These are phyloP conservation scores for Prototheca stagnorum DNA, from an alignment of 163 green algal genomes.

Conservation along the genomic window DNA sequence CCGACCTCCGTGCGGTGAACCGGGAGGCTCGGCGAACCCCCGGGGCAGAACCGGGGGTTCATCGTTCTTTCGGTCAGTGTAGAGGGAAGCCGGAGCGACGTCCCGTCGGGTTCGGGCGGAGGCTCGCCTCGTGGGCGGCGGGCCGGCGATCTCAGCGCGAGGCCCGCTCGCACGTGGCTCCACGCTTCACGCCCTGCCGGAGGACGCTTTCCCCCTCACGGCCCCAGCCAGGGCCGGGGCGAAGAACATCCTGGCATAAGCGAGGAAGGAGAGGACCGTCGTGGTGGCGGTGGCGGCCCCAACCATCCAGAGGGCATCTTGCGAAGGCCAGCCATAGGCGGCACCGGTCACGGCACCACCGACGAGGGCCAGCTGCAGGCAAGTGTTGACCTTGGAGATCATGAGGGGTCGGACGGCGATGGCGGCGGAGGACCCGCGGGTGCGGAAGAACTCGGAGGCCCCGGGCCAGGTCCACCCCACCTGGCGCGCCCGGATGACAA, in stretches of 20 bases:
- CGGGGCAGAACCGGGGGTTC: too few relatives aligned
- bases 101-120: background rate
- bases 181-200: background rate
- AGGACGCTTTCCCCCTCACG: background rate
- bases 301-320: conserved; percentile 18
- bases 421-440: conserved; percentile 1
- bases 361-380: conserved; percentile 63
- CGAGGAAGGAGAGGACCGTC: conserved; percentile 36
- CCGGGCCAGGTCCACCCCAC: conserved; percentile 37
- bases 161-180: too few relatives aligned
- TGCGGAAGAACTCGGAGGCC: conserved; percentile 41
- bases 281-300: conserved; percentile 26
- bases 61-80: too few relatives aligned
- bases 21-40: too few relatives aligned
- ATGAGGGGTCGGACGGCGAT: conserved; percentile 30
- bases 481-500: conserved; percentile 16
- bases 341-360: conserved; percentile 38
- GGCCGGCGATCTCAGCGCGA: background rate
- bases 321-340: conserved; percentile 32
- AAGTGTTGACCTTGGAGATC: conserved; percentile 75
- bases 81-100: too few relatives aligned
- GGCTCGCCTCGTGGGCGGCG: background rate
- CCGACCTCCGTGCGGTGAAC: too few relatives aligned
- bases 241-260: conserved; percentile 27
- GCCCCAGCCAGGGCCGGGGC: background rate